These are phyloP conservation scores for Hyphodiscus hymeniophilus DNA, from an alignment of 495 filamentous ascomycete species.

Conservation along the genomic window DNA sequence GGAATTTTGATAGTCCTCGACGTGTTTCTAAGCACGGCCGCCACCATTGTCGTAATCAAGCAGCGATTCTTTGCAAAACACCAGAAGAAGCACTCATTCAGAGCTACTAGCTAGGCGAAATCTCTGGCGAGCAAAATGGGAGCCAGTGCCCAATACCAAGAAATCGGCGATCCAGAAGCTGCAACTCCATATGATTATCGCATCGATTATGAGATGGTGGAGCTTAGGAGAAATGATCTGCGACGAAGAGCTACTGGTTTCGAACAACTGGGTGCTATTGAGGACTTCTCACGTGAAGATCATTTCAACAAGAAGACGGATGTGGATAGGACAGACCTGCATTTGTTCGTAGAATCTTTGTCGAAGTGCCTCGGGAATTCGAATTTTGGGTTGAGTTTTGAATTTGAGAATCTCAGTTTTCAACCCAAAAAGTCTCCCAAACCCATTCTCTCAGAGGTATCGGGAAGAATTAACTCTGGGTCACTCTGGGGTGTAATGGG, in stretches of 20 bases:
- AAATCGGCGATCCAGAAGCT: slow-evolving; percentile 20
- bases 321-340: slow-evolving; percentile 27
- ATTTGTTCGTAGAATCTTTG: slow-evolving; percentile 42
- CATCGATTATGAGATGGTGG: slow-evolving; percentile 24
- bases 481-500: slow-evolving; percentile 43
- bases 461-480: slow-evolving; percentile 41
- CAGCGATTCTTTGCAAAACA: slow-evolving; percentile 20
- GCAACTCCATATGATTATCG: slow-evolving; percentile 25
- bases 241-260: slow-evolving; percentile 26
- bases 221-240: slow-evolving; percentile 19
- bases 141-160: slow-evolving; percentile 28
- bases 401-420: slow-evolving; percentile 36
- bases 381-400: slow-evolving; percentile 43
- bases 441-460: slow-evolving; percentile 40
- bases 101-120: slow-evolving; percentile 9
- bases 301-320: slow-evolving; percentile 19
- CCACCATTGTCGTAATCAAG: slow-evolving; percentile 24
- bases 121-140: slow-evolving; percentile 6
- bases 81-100: slow-evolving; percentile 4
- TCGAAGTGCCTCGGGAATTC: slow-evolving; percentile 37
- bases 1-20: slow-evolving; percentile 34
- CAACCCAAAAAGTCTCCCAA: slow-evolving; percentile 32
- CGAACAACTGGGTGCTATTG: slow-evolving; percentile 27
- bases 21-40: slow-evolving; percentile 25
- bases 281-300: slow-evolving; percentile 15